Conservation (phyloP, 352 stramenopile genomes). For the Phytophthora agathidicida region DNA sequence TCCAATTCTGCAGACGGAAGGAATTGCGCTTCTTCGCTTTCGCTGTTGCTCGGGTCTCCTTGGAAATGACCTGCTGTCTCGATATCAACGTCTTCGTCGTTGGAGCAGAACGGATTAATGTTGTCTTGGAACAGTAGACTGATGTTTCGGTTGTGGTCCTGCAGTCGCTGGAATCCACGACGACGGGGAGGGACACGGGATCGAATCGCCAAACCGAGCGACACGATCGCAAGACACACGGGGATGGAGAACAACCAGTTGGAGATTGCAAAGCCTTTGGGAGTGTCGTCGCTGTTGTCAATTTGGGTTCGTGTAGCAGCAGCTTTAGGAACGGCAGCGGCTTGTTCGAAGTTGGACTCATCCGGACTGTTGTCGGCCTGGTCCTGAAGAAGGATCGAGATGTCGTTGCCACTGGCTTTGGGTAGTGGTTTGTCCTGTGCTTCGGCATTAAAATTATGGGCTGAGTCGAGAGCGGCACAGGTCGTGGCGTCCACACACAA, state of each 20-base stretch:
- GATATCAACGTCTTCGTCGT: constrained; percentile 31
- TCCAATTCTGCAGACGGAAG: constrained; percentile 16
- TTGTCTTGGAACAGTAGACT: constrained; percentile 46
- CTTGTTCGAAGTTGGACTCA: constrained; percentile 17
- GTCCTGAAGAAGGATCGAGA: constrained; percentile 29
- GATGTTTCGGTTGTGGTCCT: constrained; percentile 23
- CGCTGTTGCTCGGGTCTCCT: constrained; percentile 21
- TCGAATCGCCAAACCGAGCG: constrained; percentile 45
- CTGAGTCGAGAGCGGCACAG: constrained; percentile 22
- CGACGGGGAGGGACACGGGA: constrained; percentile 2
- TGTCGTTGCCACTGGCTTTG: constrained; percentile 35
- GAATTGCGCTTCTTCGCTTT: constrained; percentile 26
- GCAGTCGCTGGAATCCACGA: constrained; percentile 46
- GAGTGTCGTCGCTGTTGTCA: background rate
- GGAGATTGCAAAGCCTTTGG: constrained; percentile 38
- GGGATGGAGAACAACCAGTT: constrained; percentile 57
- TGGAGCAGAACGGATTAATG: constrained; percentile 78
- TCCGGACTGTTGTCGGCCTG: constrained; percentile 19
- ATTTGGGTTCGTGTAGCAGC: constrained; percentile 21
- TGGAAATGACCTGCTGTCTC: constrained; percentile 44
- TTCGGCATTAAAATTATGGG: background rate
- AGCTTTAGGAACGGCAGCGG: constrained; percentile 8
- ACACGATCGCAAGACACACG: constrained; percentile 45
- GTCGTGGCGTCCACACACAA: constrained; percentile 45
- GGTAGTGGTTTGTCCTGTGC: constrained; percentile 8